phyloP scores from a whole-genome alignment of 2,329 filamentous ascomycete genomes.

The Fusarium austroafricanum region DNA sequence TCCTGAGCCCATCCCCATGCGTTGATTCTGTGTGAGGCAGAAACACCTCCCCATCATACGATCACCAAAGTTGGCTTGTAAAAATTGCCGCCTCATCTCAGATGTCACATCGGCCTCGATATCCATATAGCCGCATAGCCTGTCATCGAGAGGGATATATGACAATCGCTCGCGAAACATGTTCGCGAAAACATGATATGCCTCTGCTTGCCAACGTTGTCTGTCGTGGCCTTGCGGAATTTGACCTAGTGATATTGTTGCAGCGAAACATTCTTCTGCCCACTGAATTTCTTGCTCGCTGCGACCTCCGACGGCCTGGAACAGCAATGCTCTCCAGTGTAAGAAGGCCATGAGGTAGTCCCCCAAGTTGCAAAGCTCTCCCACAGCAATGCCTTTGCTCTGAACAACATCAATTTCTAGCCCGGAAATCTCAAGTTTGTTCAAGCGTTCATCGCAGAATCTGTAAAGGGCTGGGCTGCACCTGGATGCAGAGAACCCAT shows the following conservation, averaged over 20 bases:
- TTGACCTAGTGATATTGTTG: constrained; percentile 29
- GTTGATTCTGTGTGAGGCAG: constrained; percentile 11
- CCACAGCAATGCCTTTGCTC: constrained; percentile 18
- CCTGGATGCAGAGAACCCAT: constrained; percentile 10
- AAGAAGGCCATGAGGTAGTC: constrained; percentile 33
- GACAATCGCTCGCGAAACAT: constrained; percentile 19
- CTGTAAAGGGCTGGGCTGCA: not conserved
- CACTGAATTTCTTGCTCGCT: not conserved
- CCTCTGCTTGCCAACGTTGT: constrained; percentile 2
- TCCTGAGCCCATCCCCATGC: constrained; percentile 18
- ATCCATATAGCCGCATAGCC: not conserved
- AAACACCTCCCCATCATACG: constrained; percentile 26
- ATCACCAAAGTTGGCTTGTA: constrained; percentile 20
- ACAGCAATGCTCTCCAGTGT: constrained; percentile 28
- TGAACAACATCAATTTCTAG: constrained; percentile 9
- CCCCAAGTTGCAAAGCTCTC: constrained; percentile 23
- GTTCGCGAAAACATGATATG: constrained; percentile 12
- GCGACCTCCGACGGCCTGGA: not conserved
- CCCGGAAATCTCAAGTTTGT: constrained; percentile 22
- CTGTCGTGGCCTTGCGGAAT: constrained; percentile 8
- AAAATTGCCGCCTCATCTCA: constrained; percentile 3
- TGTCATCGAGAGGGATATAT: constrained; percentile 4
- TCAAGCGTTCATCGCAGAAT: constrained; percentile 16
- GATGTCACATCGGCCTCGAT: not conserved
- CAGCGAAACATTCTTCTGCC: constrained; percentile 17